phyloP scores from a whole-genome alignment of 2,329 filamentous ascomycete genomes.

The Ophioceras dolichostomum region DNA sequence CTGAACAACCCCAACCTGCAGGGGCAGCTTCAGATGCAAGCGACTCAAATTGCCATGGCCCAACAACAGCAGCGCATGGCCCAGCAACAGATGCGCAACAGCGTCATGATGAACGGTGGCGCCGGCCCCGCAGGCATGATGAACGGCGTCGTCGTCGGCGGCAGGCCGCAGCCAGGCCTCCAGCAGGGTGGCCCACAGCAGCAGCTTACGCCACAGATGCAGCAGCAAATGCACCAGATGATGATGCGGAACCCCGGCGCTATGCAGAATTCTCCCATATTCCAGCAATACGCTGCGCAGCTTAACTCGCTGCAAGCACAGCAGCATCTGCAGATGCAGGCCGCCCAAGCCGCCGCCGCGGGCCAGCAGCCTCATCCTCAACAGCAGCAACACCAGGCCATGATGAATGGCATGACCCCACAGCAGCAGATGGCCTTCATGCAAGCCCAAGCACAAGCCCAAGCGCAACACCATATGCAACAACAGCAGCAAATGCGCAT shows the following conservation, averaged over 20 bases:
- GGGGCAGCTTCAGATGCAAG: constrained; percentile 20
- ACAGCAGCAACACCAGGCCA: constrained; percentile 20
- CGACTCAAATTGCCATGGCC: constrained; percentile 28
- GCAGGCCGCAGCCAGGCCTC: constrained; percentile 23
- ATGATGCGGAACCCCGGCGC: constrained; percentile 20
- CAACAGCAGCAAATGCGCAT: constrained; percentile 12
- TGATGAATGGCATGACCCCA: constrained; percentile 13
- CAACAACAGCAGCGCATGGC: constrained; percentile 35
- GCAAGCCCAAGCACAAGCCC: constrained; percentile 14
- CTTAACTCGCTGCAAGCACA: constrained; percentile 25
- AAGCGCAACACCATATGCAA: constrained; percentile 12
- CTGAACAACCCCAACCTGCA: constrained; percentile 33
- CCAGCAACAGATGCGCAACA: constrained; percentile 16
- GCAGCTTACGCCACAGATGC: constrained; percentile 15
- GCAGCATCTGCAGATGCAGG: constrained; percentile 23
- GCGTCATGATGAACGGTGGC: not conserved
- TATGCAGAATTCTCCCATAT: constrained; percentile 3
- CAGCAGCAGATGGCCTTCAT: constrained; percentile 15
- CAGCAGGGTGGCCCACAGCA: constrained; percentile 19
- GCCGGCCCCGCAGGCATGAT: constrained; percentile 3
- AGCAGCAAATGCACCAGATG: constrained; percentile 24
- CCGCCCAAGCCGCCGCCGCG: constrained; percentile 6
- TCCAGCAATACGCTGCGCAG: constrained; percentile 28
- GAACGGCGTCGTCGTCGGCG: constrained; percentile 17
- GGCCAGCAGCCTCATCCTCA: constrained; percentile 20